These are phyloP conservation scores for Isatis tinctoria DNA, from an alignment of 345 rosid species.

Conservation along the genomic window DNA sequence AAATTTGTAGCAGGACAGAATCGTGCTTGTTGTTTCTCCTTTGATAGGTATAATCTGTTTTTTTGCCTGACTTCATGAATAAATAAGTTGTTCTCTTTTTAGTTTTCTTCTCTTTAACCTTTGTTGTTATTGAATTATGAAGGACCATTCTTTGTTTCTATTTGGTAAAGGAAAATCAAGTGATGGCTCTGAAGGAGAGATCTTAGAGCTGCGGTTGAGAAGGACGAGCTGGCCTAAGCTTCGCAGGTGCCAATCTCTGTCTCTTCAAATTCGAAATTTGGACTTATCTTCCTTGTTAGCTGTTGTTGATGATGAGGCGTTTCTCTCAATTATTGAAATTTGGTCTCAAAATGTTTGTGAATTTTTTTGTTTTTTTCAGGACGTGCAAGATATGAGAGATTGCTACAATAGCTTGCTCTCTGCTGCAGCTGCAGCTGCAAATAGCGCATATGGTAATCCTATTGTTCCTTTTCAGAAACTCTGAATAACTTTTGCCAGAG, in stretches of 20 bases:
- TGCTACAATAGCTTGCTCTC: conserved; percentile 90
- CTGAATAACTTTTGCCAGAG: too few species aligned
- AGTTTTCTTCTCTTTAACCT: too few species aligned
- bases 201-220: conserved; percentile 42
- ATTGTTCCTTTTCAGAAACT: too few species aligned
- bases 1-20: too few species aligned
- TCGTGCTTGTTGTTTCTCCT: too few species aligned
- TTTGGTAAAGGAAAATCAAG: too few species aligned
- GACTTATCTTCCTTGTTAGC: not conserved
- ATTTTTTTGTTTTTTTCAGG: conserved; percentile 45
- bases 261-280: not conserved
- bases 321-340: not conserved
- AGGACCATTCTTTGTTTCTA: too few species aligned
- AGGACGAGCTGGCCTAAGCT: conserved; percentile 72
- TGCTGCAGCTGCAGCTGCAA: conserved; percentile 93
- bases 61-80: too few species aligned
- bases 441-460: conserved; percentile 71
- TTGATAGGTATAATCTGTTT: too few species aligned
- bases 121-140: too few species aligned
- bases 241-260: conserved; percentile 48
- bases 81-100: too few species aligned
- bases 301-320: not conserved
- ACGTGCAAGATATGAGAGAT: conserved; percentile 80
- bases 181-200: too few species aligned
- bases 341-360: not conserved